These are phyloP conservation scores for Coprinopsis sp. DNA, from an alignment of 768 basidiomycete genomes.

Conservation along the genomic window DNA sequence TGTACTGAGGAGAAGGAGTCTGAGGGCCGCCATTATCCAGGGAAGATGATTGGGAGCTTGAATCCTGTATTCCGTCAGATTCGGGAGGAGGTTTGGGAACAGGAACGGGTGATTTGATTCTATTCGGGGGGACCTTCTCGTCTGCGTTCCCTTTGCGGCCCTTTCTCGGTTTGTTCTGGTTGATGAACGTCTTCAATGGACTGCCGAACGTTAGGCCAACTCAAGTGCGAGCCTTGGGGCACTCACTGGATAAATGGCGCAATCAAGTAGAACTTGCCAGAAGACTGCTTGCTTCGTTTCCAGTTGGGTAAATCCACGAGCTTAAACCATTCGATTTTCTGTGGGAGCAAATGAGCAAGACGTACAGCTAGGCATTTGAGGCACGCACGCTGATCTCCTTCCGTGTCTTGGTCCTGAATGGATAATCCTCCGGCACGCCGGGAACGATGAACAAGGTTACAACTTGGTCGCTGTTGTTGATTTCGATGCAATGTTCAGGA, in stretches of 20 bases:
- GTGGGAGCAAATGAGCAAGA: constrained; percentile 15
- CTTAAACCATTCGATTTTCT: constrained; percentile 98
- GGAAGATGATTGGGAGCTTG: constrained; percentile 64
- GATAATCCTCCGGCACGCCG: constrained; percentile 81
- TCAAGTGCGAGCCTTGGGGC: neutral
- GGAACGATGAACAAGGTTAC: constrained; percentile 90
- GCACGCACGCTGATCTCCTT: constrained; percentile 93
- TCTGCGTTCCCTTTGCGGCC: constrained; percentile 24
- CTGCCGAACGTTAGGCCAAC: neutral
- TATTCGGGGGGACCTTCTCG: constrained; percentile 11
- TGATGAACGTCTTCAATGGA: constrained; percentile 63
- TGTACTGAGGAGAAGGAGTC: constrained; percentile 59
- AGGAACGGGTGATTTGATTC: neutral
- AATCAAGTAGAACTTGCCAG: constrained; percentile 90
- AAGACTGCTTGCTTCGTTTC: constrained; percentile 67
- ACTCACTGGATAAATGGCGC: constrained; percentile 86
- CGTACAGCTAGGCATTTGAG: constrained; percentile 6
- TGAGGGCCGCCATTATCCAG: constrained; percentile 57
- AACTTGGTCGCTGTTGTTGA: constrained; percentile 85
- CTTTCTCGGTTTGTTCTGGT: constrained; percentile 53
- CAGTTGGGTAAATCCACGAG: constrained; percentile 89
- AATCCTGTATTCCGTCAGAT: constrained; percentile 45
- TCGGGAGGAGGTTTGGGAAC: constrained; percentile 11
- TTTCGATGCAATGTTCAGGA: constrained; percentile 68
- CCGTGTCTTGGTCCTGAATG: constrained; percentile 89